Conservation (phyloP, 768 basidiomycete species). For the Hypholoma fasciculare region DNA sequence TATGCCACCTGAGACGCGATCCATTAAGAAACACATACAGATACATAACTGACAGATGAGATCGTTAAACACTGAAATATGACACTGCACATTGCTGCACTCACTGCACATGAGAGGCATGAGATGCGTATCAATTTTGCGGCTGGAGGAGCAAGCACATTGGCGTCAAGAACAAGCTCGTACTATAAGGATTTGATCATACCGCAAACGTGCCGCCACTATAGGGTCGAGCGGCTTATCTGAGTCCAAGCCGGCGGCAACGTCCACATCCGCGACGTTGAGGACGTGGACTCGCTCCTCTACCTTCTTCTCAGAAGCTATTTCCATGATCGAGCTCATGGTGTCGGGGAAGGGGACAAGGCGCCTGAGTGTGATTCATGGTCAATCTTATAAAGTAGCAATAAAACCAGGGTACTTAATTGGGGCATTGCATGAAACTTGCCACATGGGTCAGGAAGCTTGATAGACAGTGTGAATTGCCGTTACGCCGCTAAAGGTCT, state of each 20-base stretch:
- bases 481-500: no score
- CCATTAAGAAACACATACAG: conserved; percentile 41
- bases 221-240: conserved; percentile 47
- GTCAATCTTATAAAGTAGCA: no score
- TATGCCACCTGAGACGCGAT: no score
- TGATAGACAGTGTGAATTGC: no score
- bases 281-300: conserved; percentile 17
- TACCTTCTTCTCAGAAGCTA: no score
- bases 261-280: conserved; percentile 47
- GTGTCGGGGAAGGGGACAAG: no score
- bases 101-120: conserved; percentile 83
- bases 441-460: no score
- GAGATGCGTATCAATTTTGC: conserved; percentile 73
- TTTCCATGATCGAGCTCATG: no score
- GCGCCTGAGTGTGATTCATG: no score
- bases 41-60: conserved; percentile 52
- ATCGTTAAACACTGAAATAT: neutral
- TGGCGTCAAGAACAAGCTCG: neutral
- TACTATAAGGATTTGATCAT: conserved; percentile 10
- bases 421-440: no score
- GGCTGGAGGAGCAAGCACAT: conserved; percentile 34
- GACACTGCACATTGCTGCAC: conserved; percentile 25
- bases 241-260: conserved; percentile 57
- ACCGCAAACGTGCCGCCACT: conserved; percentile 57
- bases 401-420: no score